phyloP scores from a whole-genome alignment of 1,139 yeast genomes.

The Blastobotrys serpentis region DNA sequence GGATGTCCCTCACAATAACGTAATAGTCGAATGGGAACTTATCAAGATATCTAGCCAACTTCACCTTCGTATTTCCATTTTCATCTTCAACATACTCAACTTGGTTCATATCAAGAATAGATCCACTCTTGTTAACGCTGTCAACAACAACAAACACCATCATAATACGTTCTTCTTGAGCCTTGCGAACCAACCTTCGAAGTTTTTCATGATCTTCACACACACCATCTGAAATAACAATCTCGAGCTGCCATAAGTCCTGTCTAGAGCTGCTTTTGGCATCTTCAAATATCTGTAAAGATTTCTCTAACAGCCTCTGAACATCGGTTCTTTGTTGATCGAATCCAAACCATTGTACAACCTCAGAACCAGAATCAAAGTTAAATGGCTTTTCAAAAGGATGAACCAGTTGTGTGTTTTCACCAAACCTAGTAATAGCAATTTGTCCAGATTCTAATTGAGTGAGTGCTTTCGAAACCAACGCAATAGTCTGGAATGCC shows the following conservation, averaged over 20 bases:
- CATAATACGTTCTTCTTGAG: conserved; percentile 91
- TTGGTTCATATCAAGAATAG: conserved; percentile 93
- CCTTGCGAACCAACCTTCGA: conserved; percentile 80
- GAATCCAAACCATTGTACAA: conserved; percentile 89
- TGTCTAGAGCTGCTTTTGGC: conserved; percentile 46
- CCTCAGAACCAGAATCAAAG: conserved; percentile 76
- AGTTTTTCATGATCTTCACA: conserved; percentile 91
- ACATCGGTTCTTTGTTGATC: conserved; percentile 87
- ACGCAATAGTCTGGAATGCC: conserved; percentile 92
- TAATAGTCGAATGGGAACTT: conserved; percentile 96
- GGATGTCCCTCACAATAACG: conserved; percentile 86
- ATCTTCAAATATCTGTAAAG: conserved; percentile 71
- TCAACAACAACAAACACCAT: conserved; percentile 92
- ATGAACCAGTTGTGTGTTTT: conserved; percentile 78
- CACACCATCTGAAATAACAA: conserved; percentile 92
- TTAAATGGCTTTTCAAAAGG: conserved; percentile 84
- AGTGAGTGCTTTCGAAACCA: conserved; percentile 90
- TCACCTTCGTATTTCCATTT: conserved; percentile 66
- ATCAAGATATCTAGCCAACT: conserved; percentile 83
- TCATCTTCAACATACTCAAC: conserved; percentile 72
- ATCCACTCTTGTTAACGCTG: conserved; percentile 79
- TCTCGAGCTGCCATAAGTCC: conserved; percentile 91
- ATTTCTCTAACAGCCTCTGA: conserved; percentile 64
- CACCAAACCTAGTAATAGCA: conserved; percentile 90
- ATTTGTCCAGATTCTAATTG: conserved; percentile 94